A percentile compares a stretch with the other conserved stretches of the same genome.
phyloP scores from a whole-genome alignment of 495 filamentous ascomycete species.

The Aspergillus incahuasiensis region DNA sequence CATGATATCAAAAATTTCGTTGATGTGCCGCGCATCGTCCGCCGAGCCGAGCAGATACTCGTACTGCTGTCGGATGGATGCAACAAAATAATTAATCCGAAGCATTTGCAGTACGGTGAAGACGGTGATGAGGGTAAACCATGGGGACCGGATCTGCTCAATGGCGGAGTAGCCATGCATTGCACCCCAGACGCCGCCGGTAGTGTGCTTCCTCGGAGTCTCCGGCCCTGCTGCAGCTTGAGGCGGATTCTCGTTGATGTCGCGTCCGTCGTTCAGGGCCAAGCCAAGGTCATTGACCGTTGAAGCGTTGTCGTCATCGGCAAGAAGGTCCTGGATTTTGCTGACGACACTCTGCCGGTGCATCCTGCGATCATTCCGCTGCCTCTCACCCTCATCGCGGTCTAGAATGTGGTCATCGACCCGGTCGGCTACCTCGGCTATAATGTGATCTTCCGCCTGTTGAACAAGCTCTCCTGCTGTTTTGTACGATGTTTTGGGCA shows the following conservation, averaged over 20 bases:
- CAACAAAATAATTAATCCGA: conserved; percentile 96
- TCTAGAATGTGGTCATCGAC: conserved; percentile 50
- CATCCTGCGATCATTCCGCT: conserved; percentile 58
- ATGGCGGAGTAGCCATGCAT: conserved; percentile 71
- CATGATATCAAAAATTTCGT: conserved; percentile 82
- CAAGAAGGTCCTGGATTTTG: conserved; percentile 70
- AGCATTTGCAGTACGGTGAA: conserved; percentile 93
- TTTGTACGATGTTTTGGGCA: conserved; percentile 81
- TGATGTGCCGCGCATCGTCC: conserved; percentile 60
- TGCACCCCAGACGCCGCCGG: conserved; percentile 80
- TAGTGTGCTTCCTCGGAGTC: conserved; percentile 15
- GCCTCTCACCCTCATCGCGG: conserved; percentile 49
- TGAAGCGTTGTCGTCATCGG: conserved; percentile 37
- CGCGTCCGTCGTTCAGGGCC: background rate
- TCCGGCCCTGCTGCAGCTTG: conserved; percentile 9
- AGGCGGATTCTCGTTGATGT: conserved; percentile 2
- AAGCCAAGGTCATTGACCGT: conserved; percentile 3
- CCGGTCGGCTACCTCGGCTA: conserved; percentile 50
- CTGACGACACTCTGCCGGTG: conserved; percentile 64
- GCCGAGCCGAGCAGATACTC: conserved; percentile 63
- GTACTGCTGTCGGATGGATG: conserved; percentile 84
- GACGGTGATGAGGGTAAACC: conserved; percentile 81
- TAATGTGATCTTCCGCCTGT: conserved; percentile 55
- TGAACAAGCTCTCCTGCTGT: conserved; percentile 78
- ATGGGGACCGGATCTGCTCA: conserved; percentile 73